Base-by-base conservation (phyloP, 2,329 filamentous ascomycete genomes). In the Fusarium fujikuroi region DNA sequence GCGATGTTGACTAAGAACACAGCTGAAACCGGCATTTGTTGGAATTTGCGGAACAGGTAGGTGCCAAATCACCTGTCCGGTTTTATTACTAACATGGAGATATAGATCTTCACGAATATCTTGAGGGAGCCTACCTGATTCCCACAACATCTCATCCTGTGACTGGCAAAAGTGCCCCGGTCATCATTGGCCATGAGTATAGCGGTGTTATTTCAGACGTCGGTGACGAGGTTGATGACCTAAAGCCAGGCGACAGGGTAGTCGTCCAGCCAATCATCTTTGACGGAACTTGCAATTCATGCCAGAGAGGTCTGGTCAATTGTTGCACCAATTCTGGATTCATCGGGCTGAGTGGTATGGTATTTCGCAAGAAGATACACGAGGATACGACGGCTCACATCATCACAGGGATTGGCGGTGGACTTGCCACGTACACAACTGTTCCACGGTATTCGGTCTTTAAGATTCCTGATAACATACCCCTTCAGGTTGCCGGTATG, bases 341-440 rank as follows among this genome's bases (percentile, higher is more conserved):
- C 14, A 53, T 53, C 8, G 49, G 49, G 6, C 9, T 53, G 2
- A 53, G 49, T 37, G 49, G 49, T 53, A 37, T 15, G 18, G 3
- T 2, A 14, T 25, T 14, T 4, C 2, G 9, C 7, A 25, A 23
- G 4, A 16, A 21, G 11, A 23, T 34, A 23, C 16, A 25, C 4
- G 12, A 8, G 3, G 23, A 6, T 11, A 9, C 6, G 2, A 0
- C 4, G 18, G 6, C 34, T 53, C 9, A 53, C 49, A 4, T 6
- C 7, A 9, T 21, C 0, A 16, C 6, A 53, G 49, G 49, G 8
- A 53, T 53, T 19, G 49, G 49, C 5, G 34, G 49, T 0, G 49
- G 49, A 2, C 11, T 53, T 23, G 49, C 49, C 11, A 21, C 25
- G 12, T 53, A 53, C 12, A 53, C 49, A 5, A 39, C 34, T 12